A percentile compares a stretch with the other conserved stretches of the same genome.
Evolutionary conservation across 768 basidiomycete species (phyloP).

Genomic region (Pleurotus salmoneostramineus): DNA sequence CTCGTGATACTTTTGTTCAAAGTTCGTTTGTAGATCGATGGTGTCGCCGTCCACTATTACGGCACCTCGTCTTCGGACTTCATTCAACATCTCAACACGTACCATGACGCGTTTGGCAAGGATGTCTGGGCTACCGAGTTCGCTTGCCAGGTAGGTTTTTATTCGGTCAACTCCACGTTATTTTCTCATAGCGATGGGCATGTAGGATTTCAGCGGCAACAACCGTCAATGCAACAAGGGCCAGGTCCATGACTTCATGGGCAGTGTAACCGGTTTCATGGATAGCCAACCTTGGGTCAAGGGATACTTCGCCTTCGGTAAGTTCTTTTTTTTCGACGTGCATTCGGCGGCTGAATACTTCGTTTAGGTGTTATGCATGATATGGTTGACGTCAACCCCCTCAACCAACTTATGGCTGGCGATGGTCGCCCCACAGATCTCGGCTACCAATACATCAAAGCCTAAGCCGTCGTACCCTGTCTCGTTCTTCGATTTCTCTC

Average conservation of each 20-base stretch:
- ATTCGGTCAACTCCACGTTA: not conserved
- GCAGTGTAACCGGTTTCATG: slow-evolving; percentile 28
- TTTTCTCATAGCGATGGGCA: too few species aligned
- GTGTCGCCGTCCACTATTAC: slow-evolving; percentile 68
- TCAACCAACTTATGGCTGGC: slow-evolving; percentile 46
- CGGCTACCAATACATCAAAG: slow-evolving; percentile 44
- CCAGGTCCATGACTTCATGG: slow-evolving; percentile 40
- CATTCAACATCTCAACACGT: slow-evolving; percentile 43
- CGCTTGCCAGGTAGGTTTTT: slow-evolving; percentile 51
- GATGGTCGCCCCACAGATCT: slow-evolving; percentile 48
- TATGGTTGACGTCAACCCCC: slow-evolving; percentile 51
- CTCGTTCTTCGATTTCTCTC: not conserved
- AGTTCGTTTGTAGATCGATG: slow-evolving; percentile 40
- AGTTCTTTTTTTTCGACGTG: slow-evolving; percentile 14
- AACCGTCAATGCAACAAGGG: slow-evolving; percentile 28
- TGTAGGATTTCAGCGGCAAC: slow-evolving; percentile 47
- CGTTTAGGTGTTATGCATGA: slow-evolving; percentile 49
- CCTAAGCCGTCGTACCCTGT: not conserved
- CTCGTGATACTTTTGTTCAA: not conserved
- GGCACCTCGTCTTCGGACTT: slow-evolving; percentile 44
- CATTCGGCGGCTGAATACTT: not conserved
- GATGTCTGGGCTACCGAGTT: slow-evolving; percentile 67
- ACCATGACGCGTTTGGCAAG: slow-evolving; percentile 38
- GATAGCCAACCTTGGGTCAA: slow-evolving; percentile 28
- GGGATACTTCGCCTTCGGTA: slow-evolving; percentile 61